Conservation (phyloP, 2,329 filamentous ascomycete genomes). For the Orbilia javanica region DNA sequence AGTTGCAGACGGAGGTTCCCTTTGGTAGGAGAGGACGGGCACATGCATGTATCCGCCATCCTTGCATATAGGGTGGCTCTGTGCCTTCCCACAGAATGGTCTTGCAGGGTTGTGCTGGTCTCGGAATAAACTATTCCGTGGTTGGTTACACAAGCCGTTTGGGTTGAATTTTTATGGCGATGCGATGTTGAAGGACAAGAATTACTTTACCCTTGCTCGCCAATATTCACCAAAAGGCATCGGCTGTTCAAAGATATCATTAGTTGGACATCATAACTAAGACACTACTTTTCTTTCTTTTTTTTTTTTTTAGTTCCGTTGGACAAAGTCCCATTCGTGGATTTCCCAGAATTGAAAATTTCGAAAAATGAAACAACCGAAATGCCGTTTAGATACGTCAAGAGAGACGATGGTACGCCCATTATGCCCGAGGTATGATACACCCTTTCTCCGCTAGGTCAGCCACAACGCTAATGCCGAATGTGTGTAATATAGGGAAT, state of each 20-base stretch:
- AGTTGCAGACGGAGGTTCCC: background rate
- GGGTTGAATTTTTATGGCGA: background rate
- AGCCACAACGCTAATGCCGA: background rate
- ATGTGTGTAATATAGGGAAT: conserved; percentile 75
- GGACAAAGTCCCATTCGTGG: conserved; percentile 82
- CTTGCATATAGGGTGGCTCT: background rate
- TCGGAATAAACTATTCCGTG: no score
- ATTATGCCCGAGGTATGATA: conserved; percentile 86
- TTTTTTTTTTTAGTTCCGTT: conserved; percentile 74
- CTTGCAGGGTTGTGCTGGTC: background rate
- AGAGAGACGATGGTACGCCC: conserved; percentile 77
- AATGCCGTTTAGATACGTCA: conserved; percentile 97
- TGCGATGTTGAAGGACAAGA: background rate
- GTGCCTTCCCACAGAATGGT: background rate
- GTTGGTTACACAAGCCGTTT: background rate
- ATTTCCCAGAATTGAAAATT: conserved; percentile 89
- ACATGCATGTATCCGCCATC: background rate
- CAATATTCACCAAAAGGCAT: background rate
- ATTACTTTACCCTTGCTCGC: background rate
- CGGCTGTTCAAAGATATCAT: background rate
- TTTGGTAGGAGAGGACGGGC: background rate
- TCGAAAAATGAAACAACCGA: conserved; percentile 92
- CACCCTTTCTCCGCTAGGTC: background rate
- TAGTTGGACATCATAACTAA: background rate
- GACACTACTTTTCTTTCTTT: no score